Evolutionary conservation across 2,329 filamentous ascomycete species (phyloP), one percentile per base, ranked within the genome.

Genomic region (Fusarium euwallaceae): DNA sequence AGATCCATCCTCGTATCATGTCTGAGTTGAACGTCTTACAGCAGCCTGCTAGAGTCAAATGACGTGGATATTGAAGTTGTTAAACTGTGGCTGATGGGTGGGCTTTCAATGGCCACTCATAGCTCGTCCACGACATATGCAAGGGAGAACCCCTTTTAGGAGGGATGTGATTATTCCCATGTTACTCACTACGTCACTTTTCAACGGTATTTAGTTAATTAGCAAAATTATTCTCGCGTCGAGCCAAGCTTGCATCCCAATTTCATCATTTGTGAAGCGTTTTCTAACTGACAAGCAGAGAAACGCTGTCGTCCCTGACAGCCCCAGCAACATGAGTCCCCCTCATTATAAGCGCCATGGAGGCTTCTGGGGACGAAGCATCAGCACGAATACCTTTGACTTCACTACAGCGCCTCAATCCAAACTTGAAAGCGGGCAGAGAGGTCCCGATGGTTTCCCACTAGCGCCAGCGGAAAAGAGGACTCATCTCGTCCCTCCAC

Each of bases 121-220:
- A 20, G 7, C 7, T 16, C 29, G 51, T n/a, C 11, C 51, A 56
- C 29, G 27, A 17, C 51, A 51, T 51, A 56, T 56, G 51, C 51
- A 56, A 56, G 51, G 51, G 51, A 56, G 51, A 32, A 5, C 51
- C 51, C 51, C 51, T 56, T 56, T 56, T 56, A 56, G 51, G 51
- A 34, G 27, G n/a, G 45, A 6, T 10, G 24, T 34, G 17, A 56
- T 34, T 16, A 34, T 56, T 34, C 8, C 12, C 17, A 36, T 11
- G 29, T 29, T 51, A 27, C 24, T 22, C 11, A 20, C 27, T 56
- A 16, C 51, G 27, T 29, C 51, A 51, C 22, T 51, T 29, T 9
- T 51, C 24, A 51, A 29, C 24, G 4, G 45, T 51, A 29, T 56
- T 56, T 56, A 55, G 51, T n/a, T 5, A 14, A 6, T 29, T 17